Evolutionary conservation across 768 basidiomycete species (phyloP).

Genomic region (Ephemerocybe angulata): DNA sequence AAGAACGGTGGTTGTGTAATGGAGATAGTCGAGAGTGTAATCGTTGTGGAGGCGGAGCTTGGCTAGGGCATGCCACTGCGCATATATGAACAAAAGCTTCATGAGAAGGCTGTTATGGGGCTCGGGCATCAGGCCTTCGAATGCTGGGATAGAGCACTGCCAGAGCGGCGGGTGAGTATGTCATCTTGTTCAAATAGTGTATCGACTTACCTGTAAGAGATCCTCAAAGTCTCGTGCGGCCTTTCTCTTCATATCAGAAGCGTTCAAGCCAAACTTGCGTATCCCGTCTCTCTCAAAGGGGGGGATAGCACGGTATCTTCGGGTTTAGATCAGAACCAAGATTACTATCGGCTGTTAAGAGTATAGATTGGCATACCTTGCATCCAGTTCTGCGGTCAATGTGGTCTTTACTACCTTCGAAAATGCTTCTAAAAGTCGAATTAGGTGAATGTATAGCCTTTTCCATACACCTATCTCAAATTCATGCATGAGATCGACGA

Average conservation of each 20-base stretch:
- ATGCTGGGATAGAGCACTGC: constrained; percentile 30
- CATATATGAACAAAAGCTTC: not conserved
- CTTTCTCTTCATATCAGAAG: constrained; percentile 27
- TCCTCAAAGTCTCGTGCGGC: constrained; percentile 37
- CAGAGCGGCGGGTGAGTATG: not conserved
- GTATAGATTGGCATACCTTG: not conserved
- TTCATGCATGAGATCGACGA: constrained; percentile 34
- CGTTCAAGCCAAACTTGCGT: constrained; percentile 24
- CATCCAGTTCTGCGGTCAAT: not conserved
- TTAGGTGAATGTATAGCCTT: constrained; percentile 13
- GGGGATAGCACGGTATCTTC: not conserved
- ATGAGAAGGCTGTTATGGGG: not conserved
- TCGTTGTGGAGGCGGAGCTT: not conserved
- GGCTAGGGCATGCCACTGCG: constrained; percentile 2
- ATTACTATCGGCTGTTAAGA: not conserved
- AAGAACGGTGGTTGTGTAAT: not conserved
- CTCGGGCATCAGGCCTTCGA: constrained; percentile 28
- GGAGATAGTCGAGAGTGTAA: not conserved
- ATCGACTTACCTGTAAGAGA: constrained; percentile 28
- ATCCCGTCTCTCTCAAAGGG: constrained; percentile 34
- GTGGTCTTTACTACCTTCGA: not conserved
- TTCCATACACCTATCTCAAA: constrained; percentile 39
- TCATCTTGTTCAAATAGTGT: not conserved
- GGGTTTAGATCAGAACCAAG: not conserved
- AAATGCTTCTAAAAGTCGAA: not conserved